These are phyloP conservation scores for Cryphonectria japonica DNA, from an alignment of 2,329 filamentous ascomycete species.

Conservation along the genomic window DNA sequence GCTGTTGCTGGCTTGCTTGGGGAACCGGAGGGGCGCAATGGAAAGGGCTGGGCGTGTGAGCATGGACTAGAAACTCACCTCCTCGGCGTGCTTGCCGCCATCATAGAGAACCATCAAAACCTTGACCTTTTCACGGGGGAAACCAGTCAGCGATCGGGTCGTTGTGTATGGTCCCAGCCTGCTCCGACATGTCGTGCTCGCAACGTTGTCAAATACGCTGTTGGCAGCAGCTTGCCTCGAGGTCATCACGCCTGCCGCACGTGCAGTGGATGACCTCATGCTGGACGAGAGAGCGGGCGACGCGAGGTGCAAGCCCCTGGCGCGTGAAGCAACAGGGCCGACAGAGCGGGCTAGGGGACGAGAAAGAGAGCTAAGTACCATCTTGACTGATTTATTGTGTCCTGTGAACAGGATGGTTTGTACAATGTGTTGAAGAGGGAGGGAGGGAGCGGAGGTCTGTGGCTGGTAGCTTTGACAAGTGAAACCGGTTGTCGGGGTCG, in stretches of 20 bases:
- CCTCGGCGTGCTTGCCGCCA: constrained; percentile 82
- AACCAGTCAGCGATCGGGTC: constrained; percentile 60
- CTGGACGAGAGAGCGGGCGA: constrained; percentile 26
- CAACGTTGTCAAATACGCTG: constrained; percentile 7
- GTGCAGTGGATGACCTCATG: constrained; percentile 21
- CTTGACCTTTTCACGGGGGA: constrained; percentile 73
- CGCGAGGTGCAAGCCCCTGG: constrained; percentile 30
- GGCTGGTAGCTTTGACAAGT: neutral
- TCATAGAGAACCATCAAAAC: constrained; percentile 94
- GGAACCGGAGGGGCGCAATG: neutral
- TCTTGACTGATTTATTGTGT: constrained; percentile 30
- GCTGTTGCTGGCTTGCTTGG: neutral
- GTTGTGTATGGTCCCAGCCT: constrained; percentile 46
- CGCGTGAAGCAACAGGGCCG: constrained; percentile 31
- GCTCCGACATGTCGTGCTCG: constrained; percentile 24
- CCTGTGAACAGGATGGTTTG: neutral
- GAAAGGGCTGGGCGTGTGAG: too few species aligned
- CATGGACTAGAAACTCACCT: constrained; percentile 60
- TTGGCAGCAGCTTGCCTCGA: constrained; percentile 27
- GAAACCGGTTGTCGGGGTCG: neutral
- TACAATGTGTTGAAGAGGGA: constrained; percentile 1
- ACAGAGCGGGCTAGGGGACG: constrained; percentile 31
- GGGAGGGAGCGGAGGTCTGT: neutral
- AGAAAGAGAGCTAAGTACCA: constrained; percentile 33
- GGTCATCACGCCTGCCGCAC: constrained; percentile 23